A percentile compares a stretch with the other conserved stretches of the same genome.
Evolutionary conservation across 768 basidiomycete genomes (phyloP).

Genomic region (Podaxis sp.): DNA sequence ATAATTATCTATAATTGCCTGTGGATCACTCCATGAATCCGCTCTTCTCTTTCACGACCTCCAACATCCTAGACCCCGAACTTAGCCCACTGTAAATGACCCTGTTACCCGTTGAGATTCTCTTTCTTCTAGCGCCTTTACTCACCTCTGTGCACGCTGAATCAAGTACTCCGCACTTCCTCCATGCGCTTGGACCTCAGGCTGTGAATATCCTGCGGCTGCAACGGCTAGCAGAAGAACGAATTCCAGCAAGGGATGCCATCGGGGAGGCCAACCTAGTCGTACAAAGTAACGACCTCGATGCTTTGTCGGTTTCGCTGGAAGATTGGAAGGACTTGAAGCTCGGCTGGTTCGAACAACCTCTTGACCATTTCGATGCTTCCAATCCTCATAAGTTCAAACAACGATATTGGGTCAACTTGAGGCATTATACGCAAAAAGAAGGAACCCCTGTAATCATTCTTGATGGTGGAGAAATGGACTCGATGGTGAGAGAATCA

Average conservation of each 20-base stretch:
- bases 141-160: background rate
- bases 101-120: background rate
- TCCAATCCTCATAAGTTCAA: constrained; percentile 60
- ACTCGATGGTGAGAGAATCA: background rate
- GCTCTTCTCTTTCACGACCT: background rate
- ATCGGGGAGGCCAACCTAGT: background rate
- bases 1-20: too few relatives aligned
- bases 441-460: constrained; percentile 82
- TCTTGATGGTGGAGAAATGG: constrained; percentile 89
- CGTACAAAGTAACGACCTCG: background rate
- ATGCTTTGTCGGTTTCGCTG: background rate
- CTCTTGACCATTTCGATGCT: constrained; percentile 76
- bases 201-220: background rate
- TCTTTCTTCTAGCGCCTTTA: background rate
- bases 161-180: background rate
- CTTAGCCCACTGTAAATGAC: background rate
- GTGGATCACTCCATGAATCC: background rate
- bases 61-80: background rate
- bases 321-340: background rate
- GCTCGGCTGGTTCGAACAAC: constrained; percentile 69
- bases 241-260: background rate
- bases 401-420: constrained; percentile 92
- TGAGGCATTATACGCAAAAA: constrained; percentile 73
- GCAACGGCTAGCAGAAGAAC: background rate
- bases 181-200: background rate